Evolutionary conservation across 140 eudicot genomes (phyloP), one percentile per base, ranked within the genome.

Genomic region (Erigeron philadelphicus): DNA sequence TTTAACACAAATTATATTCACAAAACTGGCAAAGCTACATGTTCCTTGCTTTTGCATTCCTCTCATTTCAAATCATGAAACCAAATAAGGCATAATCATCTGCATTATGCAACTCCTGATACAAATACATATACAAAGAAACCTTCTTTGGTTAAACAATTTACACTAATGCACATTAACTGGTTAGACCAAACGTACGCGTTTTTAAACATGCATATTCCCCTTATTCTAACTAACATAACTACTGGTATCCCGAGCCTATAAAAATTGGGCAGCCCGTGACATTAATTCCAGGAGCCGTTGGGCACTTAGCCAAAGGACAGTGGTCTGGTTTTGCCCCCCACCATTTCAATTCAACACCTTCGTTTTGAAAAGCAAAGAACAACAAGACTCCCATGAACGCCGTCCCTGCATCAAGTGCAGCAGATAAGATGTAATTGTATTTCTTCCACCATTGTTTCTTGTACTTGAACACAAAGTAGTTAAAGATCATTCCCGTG

Each of bases 381-480:
- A 92, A 92, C 84, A 92, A 19, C 11, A 92, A 44, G 40, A 92
- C 98, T 0, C 88, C 98, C 98, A 92, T 92, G 78, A 88, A 86
- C 18, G 98, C 98, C 0, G 98, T 92, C 23, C 98, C 98, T 3
- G 98, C 96, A 71, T 92, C 98, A 61, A 92, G 65, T 3, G 98
- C 98, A 3, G 98, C 98, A 0, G 98, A 92, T 2, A 92, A 78
- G 0, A 92, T 82, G 11, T 92, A 92, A 55, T 92, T 92, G 71
- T 92, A 92, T 71, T 73, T 88, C 58, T 92, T 84, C 98, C 98
- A 92, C 98, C 98, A 92, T 12, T 72, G 87, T 76, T 88, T 92
- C 61, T 84, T 46, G 76, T 86, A 92, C 76, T 86, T 88, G 78
- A 92, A 92, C 77, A 92, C 95, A 46, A 92, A 84, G 55, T 84